These are phyloP conservation scores for Scheffersomyces lignosus DNA, from an alignment of 805 yeast species.

Conservation along the genomic window DNA sequence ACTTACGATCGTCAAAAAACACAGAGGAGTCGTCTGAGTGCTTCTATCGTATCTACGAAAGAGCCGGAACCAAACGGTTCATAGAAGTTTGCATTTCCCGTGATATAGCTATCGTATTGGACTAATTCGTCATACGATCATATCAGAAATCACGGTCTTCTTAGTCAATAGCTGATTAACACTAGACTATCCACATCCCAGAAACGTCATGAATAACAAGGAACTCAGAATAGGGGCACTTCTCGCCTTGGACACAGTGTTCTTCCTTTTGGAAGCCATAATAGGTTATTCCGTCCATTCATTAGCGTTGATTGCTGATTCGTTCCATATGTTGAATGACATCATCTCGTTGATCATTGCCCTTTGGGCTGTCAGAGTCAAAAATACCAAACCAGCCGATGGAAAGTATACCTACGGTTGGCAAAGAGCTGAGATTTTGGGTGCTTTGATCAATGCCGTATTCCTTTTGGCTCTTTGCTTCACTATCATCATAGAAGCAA, in stretches of 20 bases:
- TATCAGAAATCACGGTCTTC: too few species aligned
- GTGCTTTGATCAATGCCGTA: conserved; percentile 92
- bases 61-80: too few species aligned
- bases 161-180: too few species aligned
- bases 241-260: conserved; percentile 71
- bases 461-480: conserved; percentile 89
- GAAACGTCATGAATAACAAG: conserved; percentile 49
- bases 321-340: conserved; percentile 97
- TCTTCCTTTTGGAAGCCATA: conserved; percentile 82
- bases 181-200: too few species aligned
- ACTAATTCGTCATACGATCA: too few species aligned
- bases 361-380: conserved; percentile 92
- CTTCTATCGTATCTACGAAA: too few species aligned
- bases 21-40: too few species aligned
- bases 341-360: conserved; percentile 88
- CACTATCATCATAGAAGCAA: conserved; percentile 87
- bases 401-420: conserved; percentile 94
- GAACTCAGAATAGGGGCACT: conserved; percentile 73
- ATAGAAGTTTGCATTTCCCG: too few species aligned
- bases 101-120: too few species aligned
- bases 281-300: conserved; percentile 93
- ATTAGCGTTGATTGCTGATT: conserved; percentile 90
- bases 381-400: conserved; percentile 78
- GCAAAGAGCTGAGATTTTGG: conserved; percentile 96
- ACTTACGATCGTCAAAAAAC: too few species aligned